phyloP scores from a whole-genome alignment of 1,139 yeast species.

The Geotrichum restrictum region DNA sequence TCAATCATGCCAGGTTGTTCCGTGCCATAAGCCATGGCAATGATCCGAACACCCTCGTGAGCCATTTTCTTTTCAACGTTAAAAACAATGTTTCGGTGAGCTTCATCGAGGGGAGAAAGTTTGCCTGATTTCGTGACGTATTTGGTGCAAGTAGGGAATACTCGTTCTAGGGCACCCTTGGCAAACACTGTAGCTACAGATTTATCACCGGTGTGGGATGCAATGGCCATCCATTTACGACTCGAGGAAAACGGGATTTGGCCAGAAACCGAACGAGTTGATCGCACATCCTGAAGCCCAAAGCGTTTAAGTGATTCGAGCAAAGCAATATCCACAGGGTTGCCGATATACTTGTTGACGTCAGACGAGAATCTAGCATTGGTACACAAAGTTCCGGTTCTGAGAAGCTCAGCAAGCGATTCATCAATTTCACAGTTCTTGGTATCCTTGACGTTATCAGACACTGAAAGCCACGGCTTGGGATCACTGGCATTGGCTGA shows the following conservation, averaged over 20 bases:
- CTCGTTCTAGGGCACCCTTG: constrained; percentile 84
- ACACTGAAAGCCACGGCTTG: constrained; percentile 27
- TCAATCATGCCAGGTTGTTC: constrained; percentile 39
- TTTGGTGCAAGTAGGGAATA: constrained; percentile 58
- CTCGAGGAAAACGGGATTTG: constrained; percentile 83
- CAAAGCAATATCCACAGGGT: constrained; percentile 90
- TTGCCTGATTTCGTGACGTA: constrained; percentile 56
- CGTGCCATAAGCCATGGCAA: constrained; percentile 66
- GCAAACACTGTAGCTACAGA: constrained; percentile 57
- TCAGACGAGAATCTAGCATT: constrained; percentile 63
- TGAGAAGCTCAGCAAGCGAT: constrained; percentile 43
- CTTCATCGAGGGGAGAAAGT: constrained; percentile 49
- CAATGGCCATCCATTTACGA: constrained; percentile 86
- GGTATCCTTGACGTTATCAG: constrained; percentile 23
- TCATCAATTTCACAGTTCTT: constrained; percentile 24
- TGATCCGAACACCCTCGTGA: constrained; percentile 76
- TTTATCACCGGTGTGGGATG: constrained; percentile 58
- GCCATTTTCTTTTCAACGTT: constrained; percentile 66
- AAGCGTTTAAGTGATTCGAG: constrained; percentile 69
- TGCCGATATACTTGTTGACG: constrained; percentile 72
- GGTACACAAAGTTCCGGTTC: constrained; percentile 75
- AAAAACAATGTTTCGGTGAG: constrained; percentile 45
- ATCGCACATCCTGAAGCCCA: constrained; percentile 67
- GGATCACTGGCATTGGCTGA: constrained; percentile 13
- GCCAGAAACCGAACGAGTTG: constrained; percentile 51